Percentiles rank a stretch among this genome's conserved stretches.
Conservation (phyloP, 257 asterid genomes). For the Gentiana macrophylla region DNA sequence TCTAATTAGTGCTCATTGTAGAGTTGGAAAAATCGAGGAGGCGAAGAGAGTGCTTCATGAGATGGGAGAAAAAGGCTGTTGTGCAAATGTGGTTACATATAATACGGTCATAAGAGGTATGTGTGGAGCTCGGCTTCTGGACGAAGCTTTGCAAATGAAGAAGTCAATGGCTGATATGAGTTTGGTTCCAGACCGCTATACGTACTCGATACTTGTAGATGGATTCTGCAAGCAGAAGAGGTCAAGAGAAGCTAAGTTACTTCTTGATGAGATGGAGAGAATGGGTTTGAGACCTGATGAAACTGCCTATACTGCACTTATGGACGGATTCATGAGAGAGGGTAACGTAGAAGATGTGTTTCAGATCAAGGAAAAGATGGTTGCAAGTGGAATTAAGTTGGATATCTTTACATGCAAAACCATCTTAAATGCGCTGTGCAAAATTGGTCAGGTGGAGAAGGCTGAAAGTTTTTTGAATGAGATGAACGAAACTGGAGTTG, state of each 20-base stretch:
- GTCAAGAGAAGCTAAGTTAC: slow-evolving; percentile 48
- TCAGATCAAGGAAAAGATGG: slow-evolving; percentile 51
- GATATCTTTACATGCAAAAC: slow-evolving; percentile 54
- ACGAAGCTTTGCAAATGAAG: slow-evolving; percentile 60
- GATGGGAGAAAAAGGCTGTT: slow-evolving; percentile 56
- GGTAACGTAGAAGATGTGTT: slow-evolving; percentile 55
- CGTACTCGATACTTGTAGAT: slow-evolving; percentile 46
- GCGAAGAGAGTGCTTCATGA: slow-evolving; percentile 45
- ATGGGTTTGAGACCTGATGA: slow-evolving; percentile 51
- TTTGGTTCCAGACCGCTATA: slow-evolving; percentile 58
- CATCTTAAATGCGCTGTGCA: slow-evolving; percentile 54
- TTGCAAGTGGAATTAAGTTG: slow-evolving; percentile 44
- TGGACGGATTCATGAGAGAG: slow-evolving; percentile 72
- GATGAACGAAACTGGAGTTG: slow-evolving; percentile 49
- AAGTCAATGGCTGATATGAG: slow-evolving; percentile 48
- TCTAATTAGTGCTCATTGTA: slow-evolving; percentile 67
- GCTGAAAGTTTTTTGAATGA: slow-evolving; percentile 42
- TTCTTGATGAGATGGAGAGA: slow-evolving; percentile 55
- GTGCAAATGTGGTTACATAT: slow-evolving; percentile 50
- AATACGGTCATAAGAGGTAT: slow-evolving; percentile 59
- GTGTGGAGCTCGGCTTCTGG: slow-evolving; percentile 43
- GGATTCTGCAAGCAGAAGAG: slow-evolving; percentile 61
- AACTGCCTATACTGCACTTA: slow-evolving; percentile 48
- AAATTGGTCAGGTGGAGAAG: slow-evolving; percentile 46
- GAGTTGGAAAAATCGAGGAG: slow-evolving; percentile 44